phyloP scores from a whole-genome alignment of 2,329 filamentous ascomycete species.

The Allantophomopsis cytisporea region DNA sequence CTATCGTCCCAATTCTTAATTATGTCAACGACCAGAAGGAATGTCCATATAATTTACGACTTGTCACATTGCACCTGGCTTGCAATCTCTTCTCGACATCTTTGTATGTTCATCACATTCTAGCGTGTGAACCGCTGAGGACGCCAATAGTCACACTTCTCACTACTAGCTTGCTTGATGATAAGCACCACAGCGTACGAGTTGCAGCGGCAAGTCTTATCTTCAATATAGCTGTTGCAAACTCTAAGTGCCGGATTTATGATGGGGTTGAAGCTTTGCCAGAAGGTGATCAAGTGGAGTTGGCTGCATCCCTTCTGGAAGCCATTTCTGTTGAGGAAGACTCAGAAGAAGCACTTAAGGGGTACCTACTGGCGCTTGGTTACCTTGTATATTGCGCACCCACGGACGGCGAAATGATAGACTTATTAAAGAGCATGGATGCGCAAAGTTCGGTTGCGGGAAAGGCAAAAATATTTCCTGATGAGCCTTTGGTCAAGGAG shows the following conservation, averaged over 20 bases:
- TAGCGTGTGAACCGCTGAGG: slow-evolving; percentile 36
- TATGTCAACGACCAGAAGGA: slow-evolving; percentile 39
- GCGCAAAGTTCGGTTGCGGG: slow-evolving; percentile 47
- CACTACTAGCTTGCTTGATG: slow-evolving; percentile 67
- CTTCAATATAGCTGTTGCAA: slow-evolving; percentile 66
- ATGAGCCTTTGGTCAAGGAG: slow-evolving; percentile 41
- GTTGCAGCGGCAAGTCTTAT: slow-evolving; percentile 73
- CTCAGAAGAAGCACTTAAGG: slow-evolving; percentile 61
- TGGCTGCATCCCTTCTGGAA: slow-evolving; percentile 71
- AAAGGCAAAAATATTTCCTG: slow-evolving; percentile 42
- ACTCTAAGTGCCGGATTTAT: slow-evolving; percentile 50
- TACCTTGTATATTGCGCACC: slow-evolving; percentile 61
- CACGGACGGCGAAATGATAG: slow-evolving; percentile 60
- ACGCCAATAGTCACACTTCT: slow-evolving; percentile 53
- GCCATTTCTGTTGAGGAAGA: slow-evolving; percentile 44
- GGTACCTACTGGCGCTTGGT: slow-evolving; percentile 63
- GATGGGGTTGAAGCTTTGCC: slow-evolving; percentile 43
- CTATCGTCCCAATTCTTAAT: slow-evolving; percentile 46
- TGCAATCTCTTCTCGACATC: slow-evolving; percentile 76
- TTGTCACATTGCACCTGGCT: slow-evolving; percentile 70
- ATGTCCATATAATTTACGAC: slow-evolving; percentile 68
- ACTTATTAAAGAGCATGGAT: slow-evolving; percentile 68
- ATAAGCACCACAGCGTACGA: slow-evolving; percentile 57
- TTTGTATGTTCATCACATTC: slow-evolving; percentile 53
- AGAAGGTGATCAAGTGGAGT: slow-evolving; percentile 63